Evolutionary conservation across 192 early-diverging fungal genomes (phyloP).

Genomic region (Neocallimastix lanati): DNA sequence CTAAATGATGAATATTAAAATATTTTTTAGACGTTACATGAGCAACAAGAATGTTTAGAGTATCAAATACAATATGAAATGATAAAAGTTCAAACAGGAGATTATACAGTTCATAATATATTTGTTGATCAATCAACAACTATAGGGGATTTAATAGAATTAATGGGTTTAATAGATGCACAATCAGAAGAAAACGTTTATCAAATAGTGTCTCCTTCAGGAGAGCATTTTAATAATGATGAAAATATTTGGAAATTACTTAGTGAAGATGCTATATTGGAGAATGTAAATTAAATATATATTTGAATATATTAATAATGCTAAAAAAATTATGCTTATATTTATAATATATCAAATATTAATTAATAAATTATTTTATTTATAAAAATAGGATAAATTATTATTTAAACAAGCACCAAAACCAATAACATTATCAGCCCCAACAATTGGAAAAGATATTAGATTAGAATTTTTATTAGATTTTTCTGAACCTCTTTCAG

Average conservation of each 20-base stretch:
- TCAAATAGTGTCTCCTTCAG: conserved; percentile 5
- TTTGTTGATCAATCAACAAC: conserved; percentile 7
- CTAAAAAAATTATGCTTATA: too few species aligned
- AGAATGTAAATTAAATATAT: too few species aligned
- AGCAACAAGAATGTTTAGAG: not conserved
- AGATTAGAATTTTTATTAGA: conserved; percentile 8
- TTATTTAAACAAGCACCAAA: conserved; percentile 4
- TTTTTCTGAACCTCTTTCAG: not conserved
- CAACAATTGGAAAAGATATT: conserved; percentile 3
- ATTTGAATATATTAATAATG: too few species aligned
- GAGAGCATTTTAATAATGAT: conserved; percentile 5
- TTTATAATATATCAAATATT: too few species aligned
- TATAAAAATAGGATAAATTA: not conserved
- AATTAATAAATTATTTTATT: too few species aligned
- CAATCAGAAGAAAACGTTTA: not conserved
- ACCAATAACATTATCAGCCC: not conserved
- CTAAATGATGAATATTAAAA: too few species aligned
- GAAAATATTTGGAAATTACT: conserved; percentile 8
- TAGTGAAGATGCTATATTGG: conserved; percentile 2
- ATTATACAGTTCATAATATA: not conserved
- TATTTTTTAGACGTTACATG: not conserved
- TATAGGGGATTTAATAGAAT: conserved; percentile 5
- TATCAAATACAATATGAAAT: not conserved
- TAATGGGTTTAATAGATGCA: conserved; percentile 2
- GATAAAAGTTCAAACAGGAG: not conserved